These are phyloP conservation scores for Talaromyces stipitatus DNA, from an alignment of 495 filamentous ascomycete genomes.

Conservation along the genomic window DNA sequence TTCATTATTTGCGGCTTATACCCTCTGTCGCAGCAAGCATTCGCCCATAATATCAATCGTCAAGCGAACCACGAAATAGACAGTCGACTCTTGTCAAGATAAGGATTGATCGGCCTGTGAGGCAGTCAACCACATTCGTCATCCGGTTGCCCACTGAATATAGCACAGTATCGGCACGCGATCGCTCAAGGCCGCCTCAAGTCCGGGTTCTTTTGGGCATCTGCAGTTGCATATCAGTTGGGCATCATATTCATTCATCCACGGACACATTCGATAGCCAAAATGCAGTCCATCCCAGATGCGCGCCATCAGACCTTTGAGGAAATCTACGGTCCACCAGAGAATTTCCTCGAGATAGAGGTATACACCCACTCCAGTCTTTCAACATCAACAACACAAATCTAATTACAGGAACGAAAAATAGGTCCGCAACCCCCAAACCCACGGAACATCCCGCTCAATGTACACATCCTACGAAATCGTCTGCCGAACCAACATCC, in stretches of 20 bases:
- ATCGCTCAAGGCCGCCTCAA: neutral
- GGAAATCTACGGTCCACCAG: constrained; percentile 96
- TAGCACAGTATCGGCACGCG: neutral
- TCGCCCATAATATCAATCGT: neutral
- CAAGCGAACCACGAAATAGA: neutral
- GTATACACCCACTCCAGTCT: constrained; percentile 32
- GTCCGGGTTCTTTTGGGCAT: neutral
- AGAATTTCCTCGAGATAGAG: constrained; percentile 98
- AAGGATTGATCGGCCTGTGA: neutral
- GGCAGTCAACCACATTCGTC: neutral
- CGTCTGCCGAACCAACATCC: constrained; percentile 94
- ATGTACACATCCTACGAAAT: constrained; percentile 99
- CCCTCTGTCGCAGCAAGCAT: neutral
- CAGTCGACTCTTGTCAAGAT: neutral
- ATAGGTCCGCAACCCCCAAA: constrained; percentile 84
- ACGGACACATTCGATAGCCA: constrained; percentile 13
- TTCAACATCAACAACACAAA: neutral
- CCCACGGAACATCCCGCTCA: constrained; percentile 84
- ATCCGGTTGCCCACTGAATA: neutral
- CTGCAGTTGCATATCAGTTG: neutral
- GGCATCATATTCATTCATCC: neutral
- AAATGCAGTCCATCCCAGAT: constrained; percentile 76
- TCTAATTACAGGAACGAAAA: neutral
- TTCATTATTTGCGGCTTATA: neutral
- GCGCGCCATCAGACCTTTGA: constrained; percentile 90